These are phyloP conservation scores for Colletotrichum zoysiae DNA, from an alignment of 2,329 filamentous ascomycete genomes.

Conservation along the genomic window DNA sequence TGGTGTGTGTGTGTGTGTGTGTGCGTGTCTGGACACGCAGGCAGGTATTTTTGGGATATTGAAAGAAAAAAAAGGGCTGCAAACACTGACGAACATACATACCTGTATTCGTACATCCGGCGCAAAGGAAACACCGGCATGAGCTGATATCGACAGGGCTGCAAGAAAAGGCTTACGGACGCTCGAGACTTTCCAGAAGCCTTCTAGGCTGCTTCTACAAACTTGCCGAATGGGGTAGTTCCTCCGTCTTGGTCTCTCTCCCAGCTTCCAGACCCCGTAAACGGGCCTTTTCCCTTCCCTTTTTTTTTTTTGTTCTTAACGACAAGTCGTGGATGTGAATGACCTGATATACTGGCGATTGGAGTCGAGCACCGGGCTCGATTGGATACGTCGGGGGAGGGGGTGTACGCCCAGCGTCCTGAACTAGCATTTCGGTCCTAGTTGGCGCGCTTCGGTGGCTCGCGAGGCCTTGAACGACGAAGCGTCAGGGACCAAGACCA, in stretches of 20 bases:
- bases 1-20: neutral
- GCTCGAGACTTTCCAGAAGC: conserved; percentile 22
- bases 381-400: neutral
- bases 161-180: neutral
- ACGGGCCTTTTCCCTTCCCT: neutral
- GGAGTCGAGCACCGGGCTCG: neutral
- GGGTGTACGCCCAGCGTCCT: neutral
- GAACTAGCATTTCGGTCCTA: neutral
- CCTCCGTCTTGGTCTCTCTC: conserved; percentile 1
- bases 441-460: neutral
- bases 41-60: neutral
- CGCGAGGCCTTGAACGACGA: neutral
- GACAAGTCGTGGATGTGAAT: neutral
- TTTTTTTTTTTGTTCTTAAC: neutral
- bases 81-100: neutral
- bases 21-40: neutral
- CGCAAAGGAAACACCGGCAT: conserved; percentile 17
- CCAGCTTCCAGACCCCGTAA: too few relatives aligned
- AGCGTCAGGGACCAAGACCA: neutral
- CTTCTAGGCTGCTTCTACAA: conserved; percentile 30
- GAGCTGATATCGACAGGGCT: conserved; percentile 22
- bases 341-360: conserved; percentile 3
- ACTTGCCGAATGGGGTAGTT: conserved; percentile 35
- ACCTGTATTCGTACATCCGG: neutral
- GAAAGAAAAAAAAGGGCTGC: neutral